Base-by-base conservation (phyloP, 306 rosid species). In the Quercus suber region DNA sequence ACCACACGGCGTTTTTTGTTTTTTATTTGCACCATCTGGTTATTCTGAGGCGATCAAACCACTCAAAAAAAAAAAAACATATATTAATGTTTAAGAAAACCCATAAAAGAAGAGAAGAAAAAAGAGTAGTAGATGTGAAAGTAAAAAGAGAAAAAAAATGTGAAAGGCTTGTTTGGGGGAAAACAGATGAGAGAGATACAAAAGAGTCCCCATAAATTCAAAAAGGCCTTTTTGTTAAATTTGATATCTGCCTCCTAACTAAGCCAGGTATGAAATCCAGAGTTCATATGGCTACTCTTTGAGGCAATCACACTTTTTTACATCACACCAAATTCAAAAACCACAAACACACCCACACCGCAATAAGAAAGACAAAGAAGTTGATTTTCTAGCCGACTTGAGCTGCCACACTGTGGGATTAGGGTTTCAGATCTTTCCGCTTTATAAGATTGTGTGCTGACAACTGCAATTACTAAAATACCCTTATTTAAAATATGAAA, bases 1-100 rank as follows among this genome's bases (percentile, higher is more conserved):
- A 85, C 88, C 88, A 85, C 33, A 78, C 67, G 85, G 79, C 21
- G 73, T 73, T 23, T 13, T 21, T 25, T 58, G 25, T 27, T 21
- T 60, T 19, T 63, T 20, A 4, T 37, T 41, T 49, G 53, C 67
- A 45, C 77, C 85, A 55, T 6, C 73, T 67, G 71, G 80, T 76
- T 82, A 85, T 82, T 85, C 86, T 19, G 8, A 57, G 86, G 82
- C 77, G 28, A 45, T 7, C 15, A 7, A 49, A 18, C n/a, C 11
- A 9, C 55, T 57, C 7, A n/a, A 30, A 15, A 11, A 9, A 11
- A 9, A 1, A 6, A 12, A 59, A 59, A 23, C 15, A 12, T 60
- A 11, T 69, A 21, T 52, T 20, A 19, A 43, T 7, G 19, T 63
- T 19, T 41, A 8, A 31, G 5, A 10, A 68, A 41, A 2, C 45